Evolutionary conservation across 208 protist species (phyloP).

Genomic region (Leishmania tarentolae): DNA sequence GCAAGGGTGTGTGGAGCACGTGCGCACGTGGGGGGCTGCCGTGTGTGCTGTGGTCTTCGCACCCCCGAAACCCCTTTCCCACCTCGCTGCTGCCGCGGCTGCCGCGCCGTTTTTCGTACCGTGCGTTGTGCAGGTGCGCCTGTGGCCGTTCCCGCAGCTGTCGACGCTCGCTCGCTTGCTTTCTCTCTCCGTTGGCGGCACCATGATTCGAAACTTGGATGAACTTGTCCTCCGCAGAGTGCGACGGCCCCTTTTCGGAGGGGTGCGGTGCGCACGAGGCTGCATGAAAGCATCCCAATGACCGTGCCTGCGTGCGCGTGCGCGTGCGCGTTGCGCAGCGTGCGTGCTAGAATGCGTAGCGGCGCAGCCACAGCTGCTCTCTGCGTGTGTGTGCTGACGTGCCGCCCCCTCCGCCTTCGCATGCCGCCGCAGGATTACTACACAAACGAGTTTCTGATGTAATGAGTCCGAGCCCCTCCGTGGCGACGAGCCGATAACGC

Average conservation of each 20-base stretch:
- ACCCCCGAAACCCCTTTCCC: background rate
- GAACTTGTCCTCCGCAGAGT: conserved; percentile 29
- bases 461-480: conserved; percentile 26
- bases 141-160: too few relatives aligned
- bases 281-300: conserved; percentile 21
- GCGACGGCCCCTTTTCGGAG: background rate
- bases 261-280: conserved; percentile 9
- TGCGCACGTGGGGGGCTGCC: background rate
- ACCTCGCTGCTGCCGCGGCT: background rate
- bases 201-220: conserved; percentile 22
- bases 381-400: background rate
- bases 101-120: background rate
- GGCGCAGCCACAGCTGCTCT: background rate
- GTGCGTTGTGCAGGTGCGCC: background rate
- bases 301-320: conserved; percentile 5
- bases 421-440: conserved; percentile 5
- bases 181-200: background rate
- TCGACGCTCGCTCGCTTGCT: too few relatives aligned
- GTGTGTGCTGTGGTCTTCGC: background rate
- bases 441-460: conserved; percentile 25
- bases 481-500: conserved; percentile 3
- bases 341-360: background rate
- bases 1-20: background rate
- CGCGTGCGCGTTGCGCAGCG: background rate
- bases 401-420: background rate